phyloP scores from a whole-genome alignment of 108 stramenopile genomes.

The Cylindrotheca fusiformis region DNA sequence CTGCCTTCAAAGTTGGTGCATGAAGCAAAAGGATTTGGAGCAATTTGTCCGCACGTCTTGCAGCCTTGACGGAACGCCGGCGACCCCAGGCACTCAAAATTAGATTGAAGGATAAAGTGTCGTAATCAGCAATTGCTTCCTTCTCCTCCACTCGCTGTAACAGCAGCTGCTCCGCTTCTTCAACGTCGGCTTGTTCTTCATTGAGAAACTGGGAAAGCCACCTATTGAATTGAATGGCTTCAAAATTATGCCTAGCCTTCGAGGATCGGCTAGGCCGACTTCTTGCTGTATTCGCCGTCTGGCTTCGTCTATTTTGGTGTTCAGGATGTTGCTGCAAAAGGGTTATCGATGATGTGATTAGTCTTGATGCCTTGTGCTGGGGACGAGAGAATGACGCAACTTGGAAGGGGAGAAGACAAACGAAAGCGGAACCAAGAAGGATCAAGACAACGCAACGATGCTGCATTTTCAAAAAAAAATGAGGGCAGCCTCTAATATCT shows the following conservation, averaged over 20 bases:
- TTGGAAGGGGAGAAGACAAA: no score
- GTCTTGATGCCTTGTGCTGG: background rate
- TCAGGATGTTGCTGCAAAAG: background rate
- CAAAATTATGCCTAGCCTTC: background rate
- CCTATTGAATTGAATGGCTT: slow-evolving; percentile 1
- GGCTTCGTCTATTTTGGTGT: slow-evolving; percentile 2
- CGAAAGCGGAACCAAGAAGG: no score
- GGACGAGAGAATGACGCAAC: background rate
- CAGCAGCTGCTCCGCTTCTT: slow-evolving; percentile 20
- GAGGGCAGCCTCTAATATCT: no score
- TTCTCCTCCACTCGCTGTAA: slow-evolving; percentile 2
- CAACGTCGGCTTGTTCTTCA: background rate
- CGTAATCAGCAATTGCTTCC: slow-evolving; percentile 16
- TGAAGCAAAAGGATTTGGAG: slow-evolving; percentile 18
- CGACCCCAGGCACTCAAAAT: slow-evolving; percentile 36
- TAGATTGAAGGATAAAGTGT: slow-evolving; percentile 38
- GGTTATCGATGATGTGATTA: background rate
- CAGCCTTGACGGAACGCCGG: slow-evolving; percentile 22
- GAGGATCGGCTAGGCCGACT: background rate
- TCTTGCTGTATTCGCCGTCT: background rate
- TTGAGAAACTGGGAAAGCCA: background rate
- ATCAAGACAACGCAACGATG: no score
- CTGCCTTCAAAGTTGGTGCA: slow-evolving; percentile 8
- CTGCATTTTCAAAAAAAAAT: no score
- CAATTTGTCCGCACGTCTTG: slow-evolving; percentile 24